Evolutionary conservation across 805 yeast species (phyloP), one percentile per base, ranked within the genome.

Genomic region (Sungouiozyma intestinalis): DNA sequence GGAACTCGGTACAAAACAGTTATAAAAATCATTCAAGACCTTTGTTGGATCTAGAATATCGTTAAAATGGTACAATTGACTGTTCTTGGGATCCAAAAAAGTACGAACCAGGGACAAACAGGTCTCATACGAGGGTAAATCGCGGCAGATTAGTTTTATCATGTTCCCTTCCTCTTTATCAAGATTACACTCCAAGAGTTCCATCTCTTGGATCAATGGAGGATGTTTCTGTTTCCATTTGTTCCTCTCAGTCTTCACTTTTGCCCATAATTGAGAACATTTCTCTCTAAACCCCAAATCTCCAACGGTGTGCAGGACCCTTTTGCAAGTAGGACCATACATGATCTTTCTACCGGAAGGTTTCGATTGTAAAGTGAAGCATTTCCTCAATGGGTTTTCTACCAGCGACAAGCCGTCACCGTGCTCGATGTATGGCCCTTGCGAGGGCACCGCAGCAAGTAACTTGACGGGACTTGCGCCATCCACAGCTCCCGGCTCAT

Each of bases 321-420:
- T 48, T 16, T 50, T 29, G 4, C 62, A 50, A 1, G 66, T 62
- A 5, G 64, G 58, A 0, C 66, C 66, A 47, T 46, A 58, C n/a
- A 49, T 19, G 2, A 51, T 42, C 2, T 43, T 41, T 35, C 64
- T 48, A 5, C 55, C 63, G 18, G 47, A 39, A 6, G 48, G 35
- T 39, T 57, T 52, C 3, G 36, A 17, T 39, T 53, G 53, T 6
- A 55, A 4, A 40, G 29, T 46, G 34, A 45, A 39, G 16, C 41
- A 40, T 32, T 50, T 35, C 17, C 48, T 41, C 6, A 48, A 36
- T 19, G 50, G 48, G 40, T 49, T 51, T 18, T 32, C 27, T 7
- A 21, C 32, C 16, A 24, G 11, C 11, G 11, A 7, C 11, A 11
- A 7, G 9, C 29, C 11, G 9, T 6, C 29, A 7, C 9, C 29